Base-by-base conservation (phyloP, 2,329 filamentous ascomycete genomes). In the Onygenales sp. region DNA sequence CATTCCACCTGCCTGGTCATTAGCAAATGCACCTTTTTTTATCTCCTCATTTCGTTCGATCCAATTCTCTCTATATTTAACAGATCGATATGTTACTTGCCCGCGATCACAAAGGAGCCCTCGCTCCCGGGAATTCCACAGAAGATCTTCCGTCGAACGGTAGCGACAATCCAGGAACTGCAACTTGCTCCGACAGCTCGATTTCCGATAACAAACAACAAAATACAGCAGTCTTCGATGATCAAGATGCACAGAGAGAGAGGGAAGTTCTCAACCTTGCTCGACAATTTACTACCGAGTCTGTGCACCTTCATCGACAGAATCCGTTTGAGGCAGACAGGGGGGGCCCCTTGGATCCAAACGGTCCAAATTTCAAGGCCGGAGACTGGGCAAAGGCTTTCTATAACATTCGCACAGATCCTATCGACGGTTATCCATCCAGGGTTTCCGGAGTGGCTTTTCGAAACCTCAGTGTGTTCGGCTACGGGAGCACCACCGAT, bases 401-500 rank as follows among this genome's bases (percentile, higher is more conserved):
- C 17, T 35, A 46, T 14, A 14, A 46, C 9, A 17, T 52, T 13
- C 42, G 42, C 27, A 36, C 31, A 7, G 31, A 52, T 5, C 10
- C 14, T 8, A 17, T 21, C 41, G 35, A 46, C 7, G 50, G 41
- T 32, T 17, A 36, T n/a, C 9, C 42, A 7, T 17, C 50, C 6
- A 21, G 33, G 10, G 9, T 35, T 3, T 7, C 35, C n/a, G 70
- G 69, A 7, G 61, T 73, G 5, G 63, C 69, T 2, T 74, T 68
- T 59, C 64, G 61, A 27, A 63, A 68, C 54, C 58, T 73, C 33
- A 64, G 59, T 42, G 72, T 70, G 10, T 63, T 69, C 56, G 70
- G 69, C 2, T 67, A 61, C 48, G 69, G 69, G 11, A 64, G 60
- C 6, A 64, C 69, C 11, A 69, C 69, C 1, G 66, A 76, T 56